Conservation (phyloP, 208 protist species). For the Trypanosoma cruzi region DNA sequence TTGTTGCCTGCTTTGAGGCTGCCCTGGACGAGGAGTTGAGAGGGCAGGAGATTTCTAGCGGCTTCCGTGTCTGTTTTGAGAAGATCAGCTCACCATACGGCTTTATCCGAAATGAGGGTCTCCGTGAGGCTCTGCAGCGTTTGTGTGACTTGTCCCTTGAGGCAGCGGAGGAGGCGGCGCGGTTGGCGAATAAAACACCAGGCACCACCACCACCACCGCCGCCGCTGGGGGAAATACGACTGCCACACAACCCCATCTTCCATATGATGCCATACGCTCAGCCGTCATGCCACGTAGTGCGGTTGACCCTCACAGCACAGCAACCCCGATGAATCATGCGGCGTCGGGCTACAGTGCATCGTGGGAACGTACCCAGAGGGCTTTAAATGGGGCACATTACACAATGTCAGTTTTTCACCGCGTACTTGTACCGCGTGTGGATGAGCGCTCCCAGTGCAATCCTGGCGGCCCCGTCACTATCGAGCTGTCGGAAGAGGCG, state of each 20-base stretch:
- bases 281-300: slow-evolving; percentile 37
- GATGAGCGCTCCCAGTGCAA: slow-evolving; percentile 59
- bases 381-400: slow-evolving; percentile 61
- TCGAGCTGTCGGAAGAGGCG: slow-evolving; percentile 35
- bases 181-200: slow-evolving; percentile 2
- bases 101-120: slow-evolving; percentile 55
- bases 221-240: not conserved
- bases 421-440: slow-evolving; percentile 52
- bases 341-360: slow-evolving; percentile 16
- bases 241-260: slow-evolving; percentile 14
- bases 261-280: slow-evolving; percentile 70
- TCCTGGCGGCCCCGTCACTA: slow-evolving; percentile 44
- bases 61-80: slow-evolving; percentile 47
- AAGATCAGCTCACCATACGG: slow-evolving; percentile 68
- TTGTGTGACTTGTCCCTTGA: slow-evolving; percentile 52
- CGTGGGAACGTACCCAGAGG: slow-evolving; percentile 65
- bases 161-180: slow-evolving; percentile 54
- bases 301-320: slow-evolving; percentile 3
- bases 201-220: no score
- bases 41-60: slow-evolving; percentile 54
- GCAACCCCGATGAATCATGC: not conserved
- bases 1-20: slow-evolving; percentile 57
- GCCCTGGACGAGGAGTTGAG: slow-evolving; percentile 48
- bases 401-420: slow-evolving; percentile 63
- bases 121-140: slow-evolving; percentile 53